Conservation (phyloP, 495 filamentous ascomycete genomes). For the Neurospora sp. region DNA sequence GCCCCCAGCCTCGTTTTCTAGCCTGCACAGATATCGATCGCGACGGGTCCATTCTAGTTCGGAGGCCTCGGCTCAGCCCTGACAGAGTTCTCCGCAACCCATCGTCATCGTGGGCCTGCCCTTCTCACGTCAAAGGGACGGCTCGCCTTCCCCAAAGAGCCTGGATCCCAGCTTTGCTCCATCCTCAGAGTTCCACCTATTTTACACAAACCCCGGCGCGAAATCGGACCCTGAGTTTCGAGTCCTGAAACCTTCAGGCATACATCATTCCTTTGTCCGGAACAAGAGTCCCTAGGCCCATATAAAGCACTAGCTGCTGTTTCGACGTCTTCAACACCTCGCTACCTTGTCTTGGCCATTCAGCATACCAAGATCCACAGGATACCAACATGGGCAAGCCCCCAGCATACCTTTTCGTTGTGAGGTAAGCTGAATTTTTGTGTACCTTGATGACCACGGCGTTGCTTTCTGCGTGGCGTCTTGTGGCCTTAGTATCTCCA, state of each 20-base stretch:
- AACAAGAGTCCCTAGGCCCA: neutral
- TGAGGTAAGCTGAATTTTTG: constrained; percentile 46
- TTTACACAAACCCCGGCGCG: neutral
- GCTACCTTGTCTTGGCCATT: neutral
- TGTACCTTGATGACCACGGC: neutral
- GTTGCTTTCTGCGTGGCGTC: neutral
- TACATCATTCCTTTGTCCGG: neutral
- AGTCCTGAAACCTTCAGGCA: neutral
- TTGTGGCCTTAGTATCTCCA: neutral
- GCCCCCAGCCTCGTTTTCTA: neutral
- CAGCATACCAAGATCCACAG: neutral
- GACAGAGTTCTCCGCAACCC: neutral
- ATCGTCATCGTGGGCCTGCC: neutral
- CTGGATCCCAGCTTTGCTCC: neutral
- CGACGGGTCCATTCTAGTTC: neutral
- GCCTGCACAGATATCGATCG: neutral
- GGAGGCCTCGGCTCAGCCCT: neutral
- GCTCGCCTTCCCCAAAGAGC: neutral
- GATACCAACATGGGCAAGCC: constrained; percentile 31
- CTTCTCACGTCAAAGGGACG: neutral
- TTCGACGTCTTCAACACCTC: neutral
- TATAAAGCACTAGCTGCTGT: neutral
- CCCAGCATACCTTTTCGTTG: constrained; percentile 58
- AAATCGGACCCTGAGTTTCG: neutral
- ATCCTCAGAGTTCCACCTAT: neutral